phyloP scores from a whole-genome alignment of 2,329 filamentous ascomycete species.

The Triangularia verruculosa region DNA sequence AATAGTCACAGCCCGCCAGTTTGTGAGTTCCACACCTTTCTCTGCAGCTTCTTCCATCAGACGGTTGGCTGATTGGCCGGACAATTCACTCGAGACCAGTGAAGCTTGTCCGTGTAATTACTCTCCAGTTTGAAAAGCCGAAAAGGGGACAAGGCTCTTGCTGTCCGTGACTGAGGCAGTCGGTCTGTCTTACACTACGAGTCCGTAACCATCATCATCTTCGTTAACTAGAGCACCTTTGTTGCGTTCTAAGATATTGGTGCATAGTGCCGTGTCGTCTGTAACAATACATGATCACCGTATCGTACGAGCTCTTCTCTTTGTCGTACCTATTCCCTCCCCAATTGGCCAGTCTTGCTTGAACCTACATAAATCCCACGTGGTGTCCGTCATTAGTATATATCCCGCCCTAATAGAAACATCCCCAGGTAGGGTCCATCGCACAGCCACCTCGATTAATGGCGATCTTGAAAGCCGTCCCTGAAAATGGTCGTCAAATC shows the following conservation, averaged over 20 bases:
- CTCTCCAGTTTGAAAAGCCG: neutral
- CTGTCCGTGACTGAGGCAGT: neutral
- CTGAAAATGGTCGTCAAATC: neutral
- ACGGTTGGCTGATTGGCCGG: neutral
- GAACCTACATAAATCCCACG: conserved; percentile 7
- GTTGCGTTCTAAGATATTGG: too few species aligned
- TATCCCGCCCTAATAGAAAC: conserved; percentile 11
- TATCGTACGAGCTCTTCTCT: neutral
- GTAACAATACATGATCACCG: neutral
- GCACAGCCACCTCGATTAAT: conserved; percentile 20
- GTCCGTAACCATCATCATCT: neutral
- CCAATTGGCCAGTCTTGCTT: neutral
- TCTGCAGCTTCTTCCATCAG: neutral
- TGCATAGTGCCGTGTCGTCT: too few species aligned
- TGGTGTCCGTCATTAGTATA: conserved; percentile 3
- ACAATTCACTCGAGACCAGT: neutral
- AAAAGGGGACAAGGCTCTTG: neutral
- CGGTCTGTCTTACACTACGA: neutral
- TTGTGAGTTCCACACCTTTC: neutral
- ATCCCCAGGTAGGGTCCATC: neutral
- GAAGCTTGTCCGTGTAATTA: neutral
- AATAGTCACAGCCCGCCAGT: neutral
- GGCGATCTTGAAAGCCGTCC: conserved; percentile 5
- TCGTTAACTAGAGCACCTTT: neutral
- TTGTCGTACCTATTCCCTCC: neutral